Base-by-base conservation (phyloP, 73 alveolate species). In the Paramecium caudatum region DNA sequence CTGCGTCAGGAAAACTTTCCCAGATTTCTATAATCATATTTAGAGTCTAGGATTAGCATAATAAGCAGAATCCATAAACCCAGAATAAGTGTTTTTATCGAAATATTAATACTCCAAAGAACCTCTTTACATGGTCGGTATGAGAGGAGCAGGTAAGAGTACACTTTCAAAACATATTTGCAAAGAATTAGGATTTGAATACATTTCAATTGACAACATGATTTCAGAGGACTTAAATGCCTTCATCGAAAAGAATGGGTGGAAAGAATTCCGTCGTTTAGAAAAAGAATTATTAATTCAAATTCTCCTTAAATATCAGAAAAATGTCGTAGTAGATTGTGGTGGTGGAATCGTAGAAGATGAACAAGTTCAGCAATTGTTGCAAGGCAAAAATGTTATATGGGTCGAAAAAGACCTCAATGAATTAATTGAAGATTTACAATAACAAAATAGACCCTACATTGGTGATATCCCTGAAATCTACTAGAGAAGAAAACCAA, bases 61-160 rank as follows among this genome's bases (percentile, higher is more conserved):
- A 83, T 83, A 70, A 21, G 91, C 78, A 50, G 15, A 30, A 34
- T 48, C 49, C 0, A 47, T 37, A 7, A 39, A 55, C 37, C 25
- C 46, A 30, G 62, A 83, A 33, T 7, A 61, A 13, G 49, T 50
- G 43, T 46, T 37, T 62, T 32, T 83, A 46, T 49, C 32, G 15
- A 47, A 39, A 8, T 62, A 82, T 12, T 8, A 25, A 37, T 82
- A 49, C 16, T 25, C 47, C n/a, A 33, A 46, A 25, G 83, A 88
- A 36, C 81, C 91, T 9, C 12, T 88, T 5, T 62, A 41, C 61
- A 17, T 91, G 6, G 46, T 91, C n/a, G 95, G 95, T 8, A 91
- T 91, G 95, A 87, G 94, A 41, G 84, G 92, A 12, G 82, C 91
- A 13, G 95, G 95, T 37, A 90, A 90, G 30, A 90, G 84, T 13